A percentile compares a stretch with the other conserved stretches of the same genome.
These are phyloP conservation scores for Danielia reshetovae DNA, from an alignment of 805 yeast species.

Conservation along the genomic window DNA sequence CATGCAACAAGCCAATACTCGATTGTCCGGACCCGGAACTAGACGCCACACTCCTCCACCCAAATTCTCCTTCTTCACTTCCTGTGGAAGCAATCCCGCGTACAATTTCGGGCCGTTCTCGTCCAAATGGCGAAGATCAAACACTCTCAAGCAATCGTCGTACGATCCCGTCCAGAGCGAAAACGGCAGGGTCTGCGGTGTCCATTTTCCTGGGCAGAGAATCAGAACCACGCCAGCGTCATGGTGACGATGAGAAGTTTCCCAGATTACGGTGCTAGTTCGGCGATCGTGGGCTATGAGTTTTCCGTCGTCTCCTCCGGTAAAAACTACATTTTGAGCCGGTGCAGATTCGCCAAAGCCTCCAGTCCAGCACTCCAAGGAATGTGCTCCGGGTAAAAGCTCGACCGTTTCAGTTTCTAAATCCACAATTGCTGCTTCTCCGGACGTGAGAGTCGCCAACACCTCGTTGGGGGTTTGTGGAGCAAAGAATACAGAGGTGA, in stretches of 20 bases:
- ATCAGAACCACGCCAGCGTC: constrained; percentile 91
- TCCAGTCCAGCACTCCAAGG: constrained; percentile 87
- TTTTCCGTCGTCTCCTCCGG: constrained; percentile 89
- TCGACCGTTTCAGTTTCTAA: constrained; percentile 14
- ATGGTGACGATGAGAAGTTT: constrained; percentile 54
- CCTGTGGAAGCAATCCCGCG: constrained; percentile 51
- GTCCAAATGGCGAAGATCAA: constrained; percentile 60
- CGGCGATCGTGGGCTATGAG: constrained; percentile 70
- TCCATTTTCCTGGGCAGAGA: constrained; percentile 48
- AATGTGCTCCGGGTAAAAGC: constrained; percentile 46
- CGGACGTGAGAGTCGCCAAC: constrained; percentile 64
- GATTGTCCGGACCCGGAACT: constrained; percentile 53
- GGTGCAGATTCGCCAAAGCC: constrained; percentile 58
- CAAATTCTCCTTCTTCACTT: constrained; percentile 43
- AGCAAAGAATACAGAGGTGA: constrained; percentile 64
- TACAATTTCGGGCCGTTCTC: constrained; percentile 29
- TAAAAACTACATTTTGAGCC: constrained; percentile 55
- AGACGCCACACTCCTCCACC: constrained; percentile 98
- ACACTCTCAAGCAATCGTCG: constrained; percentile 69
- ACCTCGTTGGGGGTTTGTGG: constrained; percentile 36
- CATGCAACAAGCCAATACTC: constrained; percentile 85
- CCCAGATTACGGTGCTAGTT: constrained; percentile 37
- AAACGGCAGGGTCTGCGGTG: constrained; percentile 31
- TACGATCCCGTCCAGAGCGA: constrained; percentile 84
- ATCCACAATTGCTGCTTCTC: constrained; percentile 48